Evolutionary conservation across 2,329 filamentous ascomycete species (phyloP).

Genomic region (Ophiostoma triangulosporum): DNA sequence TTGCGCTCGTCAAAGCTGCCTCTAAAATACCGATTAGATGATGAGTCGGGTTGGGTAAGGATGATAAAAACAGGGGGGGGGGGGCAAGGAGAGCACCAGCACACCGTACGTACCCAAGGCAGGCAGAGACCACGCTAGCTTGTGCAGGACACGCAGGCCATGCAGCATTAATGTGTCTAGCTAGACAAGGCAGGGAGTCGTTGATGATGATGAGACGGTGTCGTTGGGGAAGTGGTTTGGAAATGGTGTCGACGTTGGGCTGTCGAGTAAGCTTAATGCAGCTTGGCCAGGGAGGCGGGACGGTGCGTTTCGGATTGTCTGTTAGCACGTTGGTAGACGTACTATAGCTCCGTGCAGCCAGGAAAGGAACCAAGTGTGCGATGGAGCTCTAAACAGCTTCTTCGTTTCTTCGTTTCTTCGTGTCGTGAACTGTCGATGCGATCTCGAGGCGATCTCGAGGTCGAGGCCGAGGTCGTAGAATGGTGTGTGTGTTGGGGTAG

Average conservation of each 20-base stretch:
- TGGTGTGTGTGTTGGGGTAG: too few species aligned
- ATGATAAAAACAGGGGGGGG: neutral
- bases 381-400: too few species aligned
- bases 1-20: neutral
- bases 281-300: neutral
- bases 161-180: neutral
- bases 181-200: neutral
- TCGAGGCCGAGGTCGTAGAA: too few species aligned
- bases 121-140: constrained; percentile 2
- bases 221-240: too few species aligned
- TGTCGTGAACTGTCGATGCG: too few species aligned
- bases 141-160: constrained; percentile 5
- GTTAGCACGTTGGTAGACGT: neutral
- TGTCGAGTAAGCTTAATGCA: neutral
- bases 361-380: too few species aligned
- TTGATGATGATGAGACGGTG: neutral
- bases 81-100: neutral
- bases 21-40: neutral
- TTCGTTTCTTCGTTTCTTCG: too few species aligned
- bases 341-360: too few species aligned
- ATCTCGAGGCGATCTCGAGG: too few species aligned
- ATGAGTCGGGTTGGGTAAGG: neutral
- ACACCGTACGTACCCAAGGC: constrained; percentile 1
- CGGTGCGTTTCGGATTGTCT: neutral
- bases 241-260: neutral